These are phyloP conservation scores for Magnaporthiopsis poae DNA, from an alignment of 2,329 filamentous ascomycete species.

Conservation along the genomic window DNA sequence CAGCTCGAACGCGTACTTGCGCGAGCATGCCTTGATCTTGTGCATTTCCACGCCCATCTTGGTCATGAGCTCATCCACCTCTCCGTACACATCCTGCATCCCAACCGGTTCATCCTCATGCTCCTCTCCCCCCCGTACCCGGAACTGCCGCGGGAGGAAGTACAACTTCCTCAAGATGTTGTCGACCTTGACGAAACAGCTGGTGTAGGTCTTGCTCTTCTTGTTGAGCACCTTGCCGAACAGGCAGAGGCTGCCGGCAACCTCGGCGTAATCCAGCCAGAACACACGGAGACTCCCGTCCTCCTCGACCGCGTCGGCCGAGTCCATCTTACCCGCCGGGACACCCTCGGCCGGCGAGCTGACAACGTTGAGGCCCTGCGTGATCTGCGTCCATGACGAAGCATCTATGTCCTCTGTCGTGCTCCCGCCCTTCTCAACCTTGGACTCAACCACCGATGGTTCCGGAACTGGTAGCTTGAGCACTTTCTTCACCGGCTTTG, in stretches of 20 bases:
- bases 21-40: constrained; percentile 81
- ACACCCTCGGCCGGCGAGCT: constrained; percentile 56
- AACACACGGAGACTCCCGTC: constrained; percentile 90
- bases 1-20: constrained; percentile 94
- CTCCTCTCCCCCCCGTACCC: constrained; percentile 44
- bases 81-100: constrained; percentile 81
- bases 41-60: constrained; percentile 76
- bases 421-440: constrained; percentile 25
- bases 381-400: constrained; percentile 79
- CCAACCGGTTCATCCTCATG: constrained; percentile 64
- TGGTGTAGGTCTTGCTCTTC: constrained; percentile 66
- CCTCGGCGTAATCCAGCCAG: constrained; percentile 91
- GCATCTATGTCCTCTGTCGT: constrained; percentile 59
- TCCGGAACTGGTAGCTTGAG: constrained; percentile 60
- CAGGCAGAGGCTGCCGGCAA: constrained; percentile 81
- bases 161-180: constrained; percentile 87
- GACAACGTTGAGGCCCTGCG: constrained; percentile 74
- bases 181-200: constrained; percentile 92
- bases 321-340: constrained; percentile 68
- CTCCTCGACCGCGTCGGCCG: constrained; percentile 79
- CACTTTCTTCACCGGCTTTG: constrained; percentile 65
- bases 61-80: constrained; percentile 83
- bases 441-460: constrained; percentile 63
- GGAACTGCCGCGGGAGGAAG: constrained; percentile 71
- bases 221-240: constrained; percentile 96